Evolutionary conservation across 2,329 filamentous ascomycete species (phyloP).

Genomic region (Fusarium xylarioides): DNA sequence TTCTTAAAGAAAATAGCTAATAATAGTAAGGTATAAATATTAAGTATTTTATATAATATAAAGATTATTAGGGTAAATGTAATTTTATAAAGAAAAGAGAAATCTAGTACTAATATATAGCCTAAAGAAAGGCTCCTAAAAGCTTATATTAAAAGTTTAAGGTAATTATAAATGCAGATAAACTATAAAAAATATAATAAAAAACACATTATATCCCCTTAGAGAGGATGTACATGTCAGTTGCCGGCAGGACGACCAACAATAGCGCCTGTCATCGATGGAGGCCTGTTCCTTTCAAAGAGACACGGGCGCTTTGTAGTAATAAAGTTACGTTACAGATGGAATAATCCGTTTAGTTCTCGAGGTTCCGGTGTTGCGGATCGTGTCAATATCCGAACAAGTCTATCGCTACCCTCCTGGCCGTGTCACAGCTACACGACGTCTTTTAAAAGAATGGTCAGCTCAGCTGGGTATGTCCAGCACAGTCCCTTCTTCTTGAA

Average conservation of each 20-base stretch:
- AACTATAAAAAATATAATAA: no score
- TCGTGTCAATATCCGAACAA: slow-evolving; percentile 18
- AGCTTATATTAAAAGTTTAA: no score
- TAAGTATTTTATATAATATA: no score
- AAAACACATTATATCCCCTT: no score
- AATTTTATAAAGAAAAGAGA: no score
- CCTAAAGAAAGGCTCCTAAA: no score
- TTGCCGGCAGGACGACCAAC: slow-evolving; percentile 12
- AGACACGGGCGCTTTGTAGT: not conserved
- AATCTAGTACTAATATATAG: no score
- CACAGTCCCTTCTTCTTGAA: not conserved
- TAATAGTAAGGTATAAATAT: no score
- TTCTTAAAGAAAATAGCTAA: no score
- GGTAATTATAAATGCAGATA: no score
- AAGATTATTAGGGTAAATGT: no score
- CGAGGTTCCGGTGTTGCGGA: slow-evolving; percentile 30
- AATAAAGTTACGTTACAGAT: not conserved
- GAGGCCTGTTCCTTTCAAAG: not conserved
- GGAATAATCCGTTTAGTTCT: not conserved
- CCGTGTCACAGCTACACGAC: slow-evolving; percentile 31
- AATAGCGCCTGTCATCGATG: not conserved
- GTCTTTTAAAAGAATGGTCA: not conserved
- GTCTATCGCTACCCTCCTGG: slow-evolving; percentile 11
- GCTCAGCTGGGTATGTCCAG: not conserved
- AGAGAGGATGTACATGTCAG: slow-evolving; percentile 5